Percentiles rank a stretch among this genome's conserved stretches.
Evolutionary conservation across 129 eudicot species (phyloP).

Genomic region (Apium graveolens): DNA sequence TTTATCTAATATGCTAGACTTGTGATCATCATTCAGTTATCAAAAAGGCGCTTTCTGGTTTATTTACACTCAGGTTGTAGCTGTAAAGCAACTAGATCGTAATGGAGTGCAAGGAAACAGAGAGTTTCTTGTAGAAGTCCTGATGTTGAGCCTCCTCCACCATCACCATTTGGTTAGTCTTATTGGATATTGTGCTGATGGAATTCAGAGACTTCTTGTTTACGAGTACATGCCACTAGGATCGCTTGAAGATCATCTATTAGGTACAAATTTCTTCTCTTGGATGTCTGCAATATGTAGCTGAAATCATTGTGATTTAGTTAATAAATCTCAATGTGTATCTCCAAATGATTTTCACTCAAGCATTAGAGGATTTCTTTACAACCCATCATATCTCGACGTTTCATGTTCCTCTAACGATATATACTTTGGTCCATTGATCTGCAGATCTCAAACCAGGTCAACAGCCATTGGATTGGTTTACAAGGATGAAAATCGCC

Average conservation of each 20-base stretch:
- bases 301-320: not conserved
- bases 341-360: too few relatives aligned
- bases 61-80: constrained; percentile 20
- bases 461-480: constrained; percentile 9
- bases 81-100: constrained; percentile 22
- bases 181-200: constrained; percentile 30
- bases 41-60: constrained; percentile 4
- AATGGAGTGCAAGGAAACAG: constrained; percentile 20
- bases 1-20: not conserved
- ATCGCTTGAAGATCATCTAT: constrained; percentile 10
- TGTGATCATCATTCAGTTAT: not conserved
- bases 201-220: constrained; percentile 26
- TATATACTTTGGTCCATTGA: not conserved
- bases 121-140: constrained; percentile 22
- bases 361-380: not conserved
- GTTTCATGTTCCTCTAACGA: not conserved
- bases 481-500: constrained; percentile 4
- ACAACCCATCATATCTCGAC: not conserved
- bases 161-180: constrained; percentile 27
- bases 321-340: not conserved
- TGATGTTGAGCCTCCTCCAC: constrained; percentile 18
- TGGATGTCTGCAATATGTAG: not conserved
- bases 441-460: constrained; percentile 4
- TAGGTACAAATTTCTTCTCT: constrained; percentile 2
- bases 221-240: constrained; percentile 19